These are phyloP conservation scores for Trichoderma koningii DNA, from an alignment of 2,329 filamentous ascomycete genomes.

Conservation along the genomic window DNA sequence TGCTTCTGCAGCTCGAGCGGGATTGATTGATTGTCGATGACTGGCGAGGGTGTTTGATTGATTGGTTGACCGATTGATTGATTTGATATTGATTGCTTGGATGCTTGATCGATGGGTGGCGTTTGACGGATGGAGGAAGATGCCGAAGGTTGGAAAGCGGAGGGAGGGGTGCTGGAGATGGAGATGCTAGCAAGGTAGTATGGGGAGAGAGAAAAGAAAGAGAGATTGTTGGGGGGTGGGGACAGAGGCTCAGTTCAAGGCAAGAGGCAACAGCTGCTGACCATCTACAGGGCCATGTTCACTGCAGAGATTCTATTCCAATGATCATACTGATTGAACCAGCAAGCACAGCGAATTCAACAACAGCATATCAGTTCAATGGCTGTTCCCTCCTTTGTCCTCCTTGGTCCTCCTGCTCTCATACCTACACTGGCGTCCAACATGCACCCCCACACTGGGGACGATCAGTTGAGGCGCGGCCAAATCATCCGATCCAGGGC, in stretches of 20 bases:
- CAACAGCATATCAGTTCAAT: neutral
- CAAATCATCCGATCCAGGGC: slow-evolving; percentile 23
- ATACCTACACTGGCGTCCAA: too few species aligned
- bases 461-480: slow-evolving; percentile 22
- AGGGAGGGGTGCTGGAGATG: neutral
- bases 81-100: neutral
- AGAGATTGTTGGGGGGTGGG: neutral
- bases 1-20: slow-evolving; percentile 7
- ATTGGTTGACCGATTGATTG: neutral
- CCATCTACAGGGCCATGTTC: neutral
- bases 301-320: neutral
- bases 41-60: neutral
- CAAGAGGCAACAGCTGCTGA: too few species aligned
- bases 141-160: neutral
- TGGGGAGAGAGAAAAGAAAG: neutral
- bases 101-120: neutral
- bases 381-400: neutral
- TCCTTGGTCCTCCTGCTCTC: neutral
- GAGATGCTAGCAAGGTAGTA: neutral
- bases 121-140: neutral
- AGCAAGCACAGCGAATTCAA: neutral
- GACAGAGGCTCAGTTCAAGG: neutral
- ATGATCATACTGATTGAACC: neutral
- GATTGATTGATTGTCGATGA: neutral
- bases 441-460: slow-evolving; percentile 19